Evolutionary conservation across 306 rosid species (phyloP), one percentile per base, ranked within the genome.

Genomic region (Geum urbanum): DNA sequence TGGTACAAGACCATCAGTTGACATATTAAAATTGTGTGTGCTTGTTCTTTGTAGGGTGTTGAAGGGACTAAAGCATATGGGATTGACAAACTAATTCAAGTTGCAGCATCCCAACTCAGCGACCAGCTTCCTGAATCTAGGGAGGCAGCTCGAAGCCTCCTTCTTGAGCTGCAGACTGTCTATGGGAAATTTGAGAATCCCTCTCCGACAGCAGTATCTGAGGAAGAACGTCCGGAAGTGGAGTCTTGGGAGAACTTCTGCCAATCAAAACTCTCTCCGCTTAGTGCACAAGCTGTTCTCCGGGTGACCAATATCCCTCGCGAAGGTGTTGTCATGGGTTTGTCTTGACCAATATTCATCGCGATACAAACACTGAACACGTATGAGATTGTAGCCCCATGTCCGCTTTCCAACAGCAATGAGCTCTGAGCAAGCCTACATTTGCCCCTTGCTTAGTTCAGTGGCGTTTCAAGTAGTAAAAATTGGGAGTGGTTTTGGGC

Each of bases 101-200:
- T 84, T 61, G 99, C 96, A 35, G 97, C 97, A 35, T 78, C 97
- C 62, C 99, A 94, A 83, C 86, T 94, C 73, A 88, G 96, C 12
- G 99, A 94, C 76, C 96, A 81, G 77, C 99, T 94, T 74, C 99
- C 99, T 2, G 99, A 91, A 78, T 94, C 99, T 0, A 81, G 99
- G 83, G 99, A 94, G 84, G 96, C 99, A 19, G 99, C 99, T 67
- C 92, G 97, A 69, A 73, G 72, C 58, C 88, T 94, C 62, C 86
- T 94, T 13, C 78, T 90, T 59, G 99, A 94, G 83, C 83, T 94
- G 76, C 97, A 90, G 76, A 85, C 80, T 53, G 92, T 88, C 27
- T 90, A 91, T 22, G 84, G 77, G 81, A 88, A 91, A 85, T 77
- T 70, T 78, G 75, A 78, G 1, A 70, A 83, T 78, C 72, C 71